Base-by-base conservation (phyloP, 2,329 filamentous ascomycete species). In the Phaeosphaeria sp. region DNA sequence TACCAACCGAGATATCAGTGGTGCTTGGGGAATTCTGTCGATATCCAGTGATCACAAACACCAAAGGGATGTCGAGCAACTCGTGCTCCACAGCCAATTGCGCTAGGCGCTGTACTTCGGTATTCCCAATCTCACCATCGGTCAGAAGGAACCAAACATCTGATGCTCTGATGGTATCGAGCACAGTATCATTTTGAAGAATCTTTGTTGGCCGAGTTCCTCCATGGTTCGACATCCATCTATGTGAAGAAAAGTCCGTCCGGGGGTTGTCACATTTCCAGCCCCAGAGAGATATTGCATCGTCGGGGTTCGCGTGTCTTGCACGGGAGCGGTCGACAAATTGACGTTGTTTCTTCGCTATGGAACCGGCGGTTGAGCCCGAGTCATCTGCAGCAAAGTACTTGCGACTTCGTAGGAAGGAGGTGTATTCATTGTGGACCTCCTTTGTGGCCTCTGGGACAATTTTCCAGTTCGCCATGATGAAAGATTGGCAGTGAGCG, bases 361-460 rank as follows among this genome's bases (percentile, higher is more conserved):
- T 65, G 5, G 56, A 46, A 15, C 64, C 59, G 3, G 48, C 44
- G 9, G 70, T 74, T 9, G 71, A 74, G 1, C 71, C 71, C 2
- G 71, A 75, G 15, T 73, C 69, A 51, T 76, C 73, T 21, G 74
- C 68, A 21, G 74, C 74, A 49, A 74, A 74, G 58, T 72, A 74
- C 46, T 71, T 72, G 43, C 65, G 65, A 18, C 66, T 57, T 20
- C 54, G 44, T 1, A 64, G 33, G 21, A 66, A 63, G 8, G 59
- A 21, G 2, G 56, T 60, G 24, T 60, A 54, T 53, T 67, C 55
- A 22, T 63, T 42, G 2, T 46, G 40, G 20, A n/a, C 27, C 6
- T 56, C 42, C 25, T 60, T 55, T 6, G 40, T 21, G 6, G 11
- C 39, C 6, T 59, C 60, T 22, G 59, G 57, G 15, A 56, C 24